Conservation (phyloP, 1,284 basidiomycete species). For the Ganoderma lucidum region DNA sequence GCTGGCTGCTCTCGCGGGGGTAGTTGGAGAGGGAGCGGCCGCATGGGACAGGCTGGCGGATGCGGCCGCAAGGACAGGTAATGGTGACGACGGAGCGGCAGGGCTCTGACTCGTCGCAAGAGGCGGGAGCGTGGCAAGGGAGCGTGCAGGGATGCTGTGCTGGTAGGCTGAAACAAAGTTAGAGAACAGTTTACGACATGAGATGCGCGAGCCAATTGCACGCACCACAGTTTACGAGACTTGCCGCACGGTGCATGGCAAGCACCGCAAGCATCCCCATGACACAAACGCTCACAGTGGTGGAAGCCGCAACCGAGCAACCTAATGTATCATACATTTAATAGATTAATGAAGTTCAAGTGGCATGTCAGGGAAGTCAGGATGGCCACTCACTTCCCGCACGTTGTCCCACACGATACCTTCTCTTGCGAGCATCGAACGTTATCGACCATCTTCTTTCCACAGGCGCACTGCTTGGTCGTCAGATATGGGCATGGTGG, state of each 20-base stretch:
- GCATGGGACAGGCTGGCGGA: constrained; percentile 76
- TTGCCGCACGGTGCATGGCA: constrained; percentile 86
- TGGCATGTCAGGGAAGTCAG: background rate
- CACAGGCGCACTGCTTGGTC: constrained; percentile 84
- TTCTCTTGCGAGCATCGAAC: constrained; percentile 83
- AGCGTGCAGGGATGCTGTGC: constrained; percentile 75
- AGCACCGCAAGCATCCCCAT: constrained; percentile 78
- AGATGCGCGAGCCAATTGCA: background rate
- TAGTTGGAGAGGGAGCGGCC: constrained; percentile 62
- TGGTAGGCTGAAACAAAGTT: constrained; percentile 51
- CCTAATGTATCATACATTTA: constrained; percentile 41
- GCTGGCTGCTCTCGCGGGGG: constrained; percentile 46
- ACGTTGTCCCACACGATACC: constrained; percentile 83
- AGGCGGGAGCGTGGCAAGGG: constrained; percentile 86
- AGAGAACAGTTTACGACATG: background rate
- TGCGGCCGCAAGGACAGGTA: constrained; percentile 83
- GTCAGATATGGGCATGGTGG: constrained; percentile 88
- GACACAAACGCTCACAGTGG: constrained; percentile 82
- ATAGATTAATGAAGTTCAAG: constrained; percentile 7
- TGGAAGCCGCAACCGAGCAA: constrained; percentile 87
- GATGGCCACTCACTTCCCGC: constrained; percentile 66
- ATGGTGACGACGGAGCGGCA: constrained; percentile 74
- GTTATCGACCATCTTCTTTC: constrained; percentile 79
- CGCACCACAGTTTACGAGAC: constrained; percentile 80
- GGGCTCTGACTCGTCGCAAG: constrained; percentile 81